Evolutionary conservation across 352 stramenopile genomes (phyloP).

Genomic region (Phytophthora crassamura): DNA sequence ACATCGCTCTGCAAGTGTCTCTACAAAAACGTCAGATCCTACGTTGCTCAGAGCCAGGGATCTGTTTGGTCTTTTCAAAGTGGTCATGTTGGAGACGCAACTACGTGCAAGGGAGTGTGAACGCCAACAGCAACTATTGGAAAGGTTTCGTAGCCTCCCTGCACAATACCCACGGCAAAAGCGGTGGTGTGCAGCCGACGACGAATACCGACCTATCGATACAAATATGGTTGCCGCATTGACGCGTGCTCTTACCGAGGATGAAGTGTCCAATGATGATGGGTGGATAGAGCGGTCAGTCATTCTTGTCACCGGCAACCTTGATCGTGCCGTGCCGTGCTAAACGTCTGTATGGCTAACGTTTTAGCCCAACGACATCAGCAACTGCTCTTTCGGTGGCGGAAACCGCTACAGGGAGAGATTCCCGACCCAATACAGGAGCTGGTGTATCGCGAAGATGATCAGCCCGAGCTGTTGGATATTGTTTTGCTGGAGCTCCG

Average conservation of each 20-base stretch:
- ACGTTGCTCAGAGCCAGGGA: neutral
- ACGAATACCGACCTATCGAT: neutral
- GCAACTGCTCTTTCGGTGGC: neutral
- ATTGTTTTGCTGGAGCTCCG: constrained; percentile 7
- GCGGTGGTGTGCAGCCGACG: neutral
- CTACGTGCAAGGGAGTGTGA: neutral
- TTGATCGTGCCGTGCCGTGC: neutral
- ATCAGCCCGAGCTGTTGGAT: constrained; percentile 12
- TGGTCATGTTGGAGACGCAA: neutral
- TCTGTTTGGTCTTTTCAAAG: constrained; percentile 4
- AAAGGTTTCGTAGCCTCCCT: neutral
- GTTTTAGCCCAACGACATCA: neutral
- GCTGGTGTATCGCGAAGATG: constrained; percentile 3
- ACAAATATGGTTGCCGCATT: neutral
- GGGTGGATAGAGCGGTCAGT: neutral
- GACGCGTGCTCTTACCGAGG: neutral
- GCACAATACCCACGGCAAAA: neutral
- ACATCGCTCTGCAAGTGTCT: constrained; percentile 7
- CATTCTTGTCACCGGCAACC: constrained; percentile 6
- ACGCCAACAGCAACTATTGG: neutral
- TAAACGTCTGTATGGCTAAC: constrained; percentile 6
- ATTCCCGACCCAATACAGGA: constrained; percentile 1
- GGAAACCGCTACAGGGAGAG: neutral
- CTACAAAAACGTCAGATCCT: constrained; percentile 8
- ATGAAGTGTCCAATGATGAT: neutral